Base-by-base conservation (phyloP, 2,329 filamentous ascomycete genomes). In the Trichocomaceae sp. region DNA sequence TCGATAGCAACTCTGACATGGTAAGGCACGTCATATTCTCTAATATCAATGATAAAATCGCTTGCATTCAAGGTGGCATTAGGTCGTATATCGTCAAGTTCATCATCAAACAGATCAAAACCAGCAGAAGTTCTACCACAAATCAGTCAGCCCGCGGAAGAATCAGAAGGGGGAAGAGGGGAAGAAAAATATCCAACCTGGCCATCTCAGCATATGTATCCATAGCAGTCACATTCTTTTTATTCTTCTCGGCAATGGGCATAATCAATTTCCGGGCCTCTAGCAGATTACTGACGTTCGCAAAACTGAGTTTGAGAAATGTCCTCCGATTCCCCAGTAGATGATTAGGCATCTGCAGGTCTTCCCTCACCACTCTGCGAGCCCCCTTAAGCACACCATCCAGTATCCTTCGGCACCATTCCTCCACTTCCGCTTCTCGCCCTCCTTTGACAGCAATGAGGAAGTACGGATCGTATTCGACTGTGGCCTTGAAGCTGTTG, bases 1-100 rank as follows among this genome's bases (percentile, higher is more conserved):
- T 99, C 93, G 75, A 99, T 99, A 74, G 95, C 88, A 75, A 99
- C 92, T 81, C 93, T 84, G 68, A 99, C 93, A 78, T 99, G 93
- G 78, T 99, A 99, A 61, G 93, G 95, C 66, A 99, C 95, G 74
- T 99, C 93, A 73, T 95, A 99, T 78, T 99, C 93, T 79, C 93
- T 85, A 71, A 99, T 95, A 81, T 99, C 95, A 75, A 96, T 83
- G 80, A 99, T 90, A 72, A 86, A 96, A 79, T 97, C 92, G 79
- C 90, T 96, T 57, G 92, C 90, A 72, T 97, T 91, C 63, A 85
- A 79, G 75, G 90, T 85, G 70, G 81, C 82, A 77, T 86, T 90
- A 76, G 80, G 78, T 81, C 86, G 84, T 85, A 81, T 83, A 72
- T 93, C 87, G 70, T 90, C 82, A 81, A 88, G 82, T 81, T 92